Evolutionary conservation across 2,329 filamentous ascomycete species (phyloP), one percentile per base, ranked within the genome.

Genomic region (Diaporthe humulicola): DNA sequence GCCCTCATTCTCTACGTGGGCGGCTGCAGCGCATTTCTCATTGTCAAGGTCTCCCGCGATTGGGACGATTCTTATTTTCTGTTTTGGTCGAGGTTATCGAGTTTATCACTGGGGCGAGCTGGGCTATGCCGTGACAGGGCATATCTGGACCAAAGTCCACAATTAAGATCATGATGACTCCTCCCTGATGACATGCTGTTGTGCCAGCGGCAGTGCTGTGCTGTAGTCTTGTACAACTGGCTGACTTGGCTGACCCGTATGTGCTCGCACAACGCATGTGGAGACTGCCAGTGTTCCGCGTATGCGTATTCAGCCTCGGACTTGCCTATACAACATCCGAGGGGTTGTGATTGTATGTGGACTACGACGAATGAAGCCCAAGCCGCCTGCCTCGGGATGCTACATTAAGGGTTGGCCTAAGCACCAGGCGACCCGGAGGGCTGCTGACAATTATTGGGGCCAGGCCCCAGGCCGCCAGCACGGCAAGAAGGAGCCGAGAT

Each of bases 81-180:
- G n/a, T 69, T 54, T 54, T 70, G 15, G 61, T 45, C 54, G 66
- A 70, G 54, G 48, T 45, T 67, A 54, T 57, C 38, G 56, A 50
- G 69, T 60, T 72, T 58, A 61, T 58, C 30, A 52, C 38, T 50
- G 56, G 42, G 36, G 58, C 36, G 40, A 54, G 14, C 30, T 56
- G 69, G 67, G 50, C 52, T 73, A 42, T 74, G 42, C 36, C 50
- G 58, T 58, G 50, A 56, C 69, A 36, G 25, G 66, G 71, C 74
- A 74, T 52, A 42, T 64, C 45, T 54, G 38, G 71, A 36, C 56
- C 40, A 25, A 54, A 73, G 50, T 70, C 61, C 56, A 60, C 64
- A 75, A 73, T 73, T 40, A 56, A 75, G 57, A 75, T 73, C 56
- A 36, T 70, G 64, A 73, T 73, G 71, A 61, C 38, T 58, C 69